Base-by-base conservation (phyloP, 768 basidiomycete species). In the Tylopilus rubrobrunneus region DNA sequence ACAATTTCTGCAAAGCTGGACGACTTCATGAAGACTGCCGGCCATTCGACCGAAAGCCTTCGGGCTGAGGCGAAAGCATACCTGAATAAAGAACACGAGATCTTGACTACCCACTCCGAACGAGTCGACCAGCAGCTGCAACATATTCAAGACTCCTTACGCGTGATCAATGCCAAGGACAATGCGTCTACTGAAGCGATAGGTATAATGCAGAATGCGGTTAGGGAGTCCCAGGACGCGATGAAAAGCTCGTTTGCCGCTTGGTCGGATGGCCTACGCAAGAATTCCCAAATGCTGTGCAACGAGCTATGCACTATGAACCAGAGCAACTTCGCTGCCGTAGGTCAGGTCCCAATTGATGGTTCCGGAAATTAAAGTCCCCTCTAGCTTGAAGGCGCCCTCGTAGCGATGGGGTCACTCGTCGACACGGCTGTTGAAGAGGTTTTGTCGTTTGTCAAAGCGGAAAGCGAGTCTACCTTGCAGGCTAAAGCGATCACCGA, bases 1-100 rank as follows among this genome's bases (percentile, higher is more conserved):
- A n/a, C n/a, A n/a, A n/a, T n/a, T n/a, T n/a, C n/a, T n/a, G n/a
- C 75, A 7, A 82, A 79, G 54, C 74, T 95, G 15, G 77, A 81
- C 11, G 80, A 80, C 42, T 85, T 93, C 60, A 71, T 81, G 55
- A 79, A 80, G 57, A 72, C 76, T 1, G 78, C 85, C 7, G 73
- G 74, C 3, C 78, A 84, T 55, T 78, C 75, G n/a, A 72, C 80
- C 4, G 62, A 69, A 43, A 81, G 72, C 54, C 73, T 94, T 44
- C 78, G 77, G 23, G 59, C 70, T 1, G 84, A 87, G 58, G 75
- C 83, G 2, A 78, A 84, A 47, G 68, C 77, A 33, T 82, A 85
- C 61, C 76, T 82, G 25, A 62, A 71, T 5, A 78, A 78, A 48
- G 83, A 89, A 63, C 72, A 82, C 21, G 77, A 84, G 56, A 74